phyloP scores from a whole-genome alignment of 495 filamentous ascomycete genomes.

The Terfezia claveryi region DNA sequence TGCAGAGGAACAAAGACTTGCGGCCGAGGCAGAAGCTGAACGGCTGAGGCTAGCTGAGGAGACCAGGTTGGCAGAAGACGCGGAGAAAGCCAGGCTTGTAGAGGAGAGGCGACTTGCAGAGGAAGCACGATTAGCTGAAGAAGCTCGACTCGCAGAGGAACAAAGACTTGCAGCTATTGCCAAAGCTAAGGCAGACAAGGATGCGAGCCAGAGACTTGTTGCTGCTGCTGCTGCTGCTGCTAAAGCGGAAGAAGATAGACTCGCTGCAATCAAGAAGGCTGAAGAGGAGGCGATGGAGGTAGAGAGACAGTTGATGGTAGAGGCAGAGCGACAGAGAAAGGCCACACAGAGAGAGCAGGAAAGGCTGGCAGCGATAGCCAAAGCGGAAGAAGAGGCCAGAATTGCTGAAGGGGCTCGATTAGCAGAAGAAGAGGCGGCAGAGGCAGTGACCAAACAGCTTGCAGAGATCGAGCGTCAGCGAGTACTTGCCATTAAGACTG shows the following conservation, averaged over 20 bases:
- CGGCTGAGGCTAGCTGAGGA: constrained; percentile 1
- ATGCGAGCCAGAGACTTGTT: constrained; percentile 3
- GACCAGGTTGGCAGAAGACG: background rate
- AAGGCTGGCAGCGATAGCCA: background rate
- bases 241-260: constrained; percentile 1
- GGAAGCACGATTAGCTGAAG: constrained; percentile 1
- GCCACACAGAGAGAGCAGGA: background rate
- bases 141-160: background rate
- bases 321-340: background rate
- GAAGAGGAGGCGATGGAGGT: background rate
- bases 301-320: background rate
- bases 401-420: background rate
- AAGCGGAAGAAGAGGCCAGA: background rate
- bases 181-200: background rate
- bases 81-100: background rate
- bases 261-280: background rate
- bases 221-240: constrained; percentile 3
- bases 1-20: too few relatives aligned
- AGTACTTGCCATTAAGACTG: background rate
- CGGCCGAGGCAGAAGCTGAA: background rate
- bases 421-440: background rate
- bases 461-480: background rate
- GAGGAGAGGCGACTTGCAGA: constrained; percentile 5
- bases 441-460: background rate
- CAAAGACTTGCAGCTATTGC: constrained; percentile 2